phyloP scores from a whole-genome alignment of 2,329 filamentous ascomycete species.

The Cercospora sesami region DNA sequence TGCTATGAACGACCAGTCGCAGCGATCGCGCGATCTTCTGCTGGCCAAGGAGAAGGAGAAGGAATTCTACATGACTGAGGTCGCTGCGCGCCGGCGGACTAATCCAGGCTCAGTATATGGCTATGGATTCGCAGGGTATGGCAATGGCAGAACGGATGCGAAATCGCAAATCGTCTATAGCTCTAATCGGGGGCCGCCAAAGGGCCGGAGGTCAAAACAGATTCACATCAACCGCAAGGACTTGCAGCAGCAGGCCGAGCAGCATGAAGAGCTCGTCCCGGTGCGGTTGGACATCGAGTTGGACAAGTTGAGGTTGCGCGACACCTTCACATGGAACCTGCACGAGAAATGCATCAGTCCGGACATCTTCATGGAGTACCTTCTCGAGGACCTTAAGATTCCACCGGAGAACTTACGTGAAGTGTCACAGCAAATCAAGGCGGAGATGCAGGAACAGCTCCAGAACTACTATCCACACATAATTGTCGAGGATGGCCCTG shows the following conservation, averaged over 20 bases:
- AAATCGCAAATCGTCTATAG: constrained; percentile 77
- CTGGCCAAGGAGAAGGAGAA: constrained; percentile 66
- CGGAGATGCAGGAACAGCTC: constrained; percentile 84
- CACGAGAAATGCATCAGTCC: constrained; percentile 81
- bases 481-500: constrained; percentile 82
- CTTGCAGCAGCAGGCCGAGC: constrained; percentile 80
- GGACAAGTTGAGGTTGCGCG: constrained; percentile 91
- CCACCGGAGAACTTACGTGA: constrained; percentile 63
- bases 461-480: constrained; percentile 92
- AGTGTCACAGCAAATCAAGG: constrained; percentile 61
- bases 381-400: constrained; percentile 82
- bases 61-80: constrained; percentile 64
- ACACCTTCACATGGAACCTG: constrained; percentile 98
- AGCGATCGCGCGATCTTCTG: constrained; percentile 49
- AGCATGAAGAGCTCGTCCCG: constrained; percentile 87
- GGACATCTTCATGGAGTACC: constrained; percentile 81
- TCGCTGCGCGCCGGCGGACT: constrained; percentile 61
- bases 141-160: constrained; percentile 77
- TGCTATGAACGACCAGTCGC: constrained; percentile 52
- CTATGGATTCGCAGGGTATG: constrained; percentile 81
- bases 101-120: constrained; percentile 63
- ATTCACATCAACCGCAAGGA: constrained; percentile 77
- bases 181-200: constrained; percentile 70
- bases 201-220: constrained; percentile 70
- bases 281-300: constrained; percentile 90